Conservation (phyloP, 805 yeast species). For the Barnettozyma wickerhamii region DNA sequence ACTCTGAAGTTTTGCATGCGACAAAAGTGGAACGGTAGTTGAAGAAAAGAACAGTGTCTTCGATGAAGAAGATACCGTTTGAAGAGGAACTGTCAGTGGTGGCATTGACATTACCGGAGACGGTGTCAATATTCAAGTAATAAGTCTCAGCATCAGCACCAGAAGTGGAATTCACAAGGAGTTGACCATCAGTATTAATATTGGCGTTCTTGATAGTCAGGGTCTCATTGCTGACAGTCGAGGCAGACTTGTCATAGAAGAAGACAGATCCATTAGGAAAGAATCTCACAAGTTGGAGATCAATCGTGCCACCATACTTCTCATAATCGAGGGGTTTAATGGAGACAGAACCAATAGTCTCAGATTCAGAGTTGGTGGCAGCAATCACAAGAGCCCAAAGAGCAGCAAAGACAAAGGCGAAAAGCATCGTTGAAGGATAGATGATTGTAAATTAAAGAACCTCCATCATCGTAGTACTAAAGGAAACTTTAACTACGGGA, state of each 20-base stretch:
- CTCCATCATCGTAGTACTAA: too few relatives aligned
- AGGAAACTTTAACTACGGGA: too few relatives aligned
- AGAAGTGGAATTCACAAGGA: conserved; percentile 9
- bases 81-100: conserved; percentile 5
- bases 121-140: conserved; percentile 11
- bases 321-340: conserved; percentile 19
- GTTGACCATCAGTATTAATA: conserved; percentile 12
- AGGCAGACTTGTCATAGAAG: conserved; percentile 12
- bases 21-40: conserved; percentile 19
- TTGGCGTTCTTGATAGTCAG: conserved; percentile 10
- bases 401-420: not conserved
- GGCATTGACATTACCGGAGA: conserved; percentile 13
- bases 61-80: conserved; percentile 17
- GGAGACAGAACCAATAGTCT: conserved; percentile 14
- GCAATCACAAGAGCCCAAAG: not conserved
- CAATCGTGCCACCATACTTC: conserved; percentile 15
- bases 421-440: not conserved
- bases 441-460: not conserved
- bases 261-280: conserved; percentile 12
- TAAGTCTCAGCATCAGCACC: conserved; percentile 1
- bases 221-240: conserved; percentile 4
- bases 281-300: conserved; percentile 15
- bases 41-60: conserved; percentile 11
- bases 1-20: conserved; percentile 16
- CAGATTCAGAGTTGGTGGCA: conserved; percentile 2